phyloP scores from a whole-genome alignment of 148 eudicot genomes.

The Nyssa sinensis region DNA sequence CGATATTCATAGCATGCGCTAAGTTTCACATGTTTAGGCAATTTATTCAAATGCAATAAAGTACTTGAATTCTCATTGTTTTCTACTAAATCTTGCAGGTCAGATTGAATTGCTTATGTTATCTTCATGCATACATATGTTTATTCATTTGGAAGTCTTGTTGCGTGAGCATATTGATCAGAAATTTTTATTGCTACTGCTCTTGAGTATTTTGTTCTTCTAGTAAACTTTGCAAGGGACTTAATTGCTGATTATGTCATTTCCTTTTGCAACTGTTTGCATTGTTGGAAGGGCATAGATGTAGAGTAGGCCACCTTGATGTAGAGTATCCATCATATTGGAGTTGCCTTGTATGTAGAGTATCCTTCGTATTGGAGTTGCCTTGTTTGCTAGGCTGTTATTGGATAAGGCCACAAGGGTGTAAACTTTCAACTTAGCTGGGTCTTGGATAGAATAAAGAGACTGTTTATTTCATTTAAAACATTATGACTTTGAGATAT shows the following conservation, averaged over 20 bases:
- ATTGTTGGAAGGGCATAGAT: background rate
- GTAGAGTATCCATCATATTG: background rate
- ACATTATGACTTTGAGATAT: background rate
- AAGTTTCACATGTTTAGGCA: background rate
- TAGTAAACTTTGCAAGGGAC: background rate
- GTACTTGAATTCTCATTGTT: background rate
- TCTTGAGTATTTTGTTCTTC: background rate
- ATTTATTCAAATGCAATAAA: background rate
- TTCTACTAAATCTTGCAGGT: background rate
- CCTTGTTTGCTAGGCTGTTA: background rate
- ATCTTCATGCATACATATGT: background rate
- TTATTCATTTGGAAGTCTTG: background rate
- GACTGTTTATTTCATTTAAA: background rate
- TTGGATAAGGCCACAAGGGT: background rate
- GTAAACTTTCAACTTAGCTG: background rate
- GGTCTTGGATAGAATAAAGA: background rate
- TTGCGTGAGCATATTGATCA: slow-evolving; percentile 13
- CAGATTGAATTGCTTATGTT: background rate
- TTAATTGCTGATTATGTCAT: no score
- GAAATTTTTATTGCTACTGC: background rate
- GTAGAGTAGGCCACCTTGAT: background rate
- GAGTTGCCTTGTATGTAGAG: background rate
- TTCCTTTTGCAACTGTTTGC: background rate
- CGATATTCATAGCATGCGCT: background rate
- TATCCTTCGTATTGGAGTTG: background rate